A percentile compares a stretch with the other conserved stretches of the same genome.
Conservation (phyloP, 2,329 filamentous ascomycete genomes). For the Alternaria brassicae region DNA sequence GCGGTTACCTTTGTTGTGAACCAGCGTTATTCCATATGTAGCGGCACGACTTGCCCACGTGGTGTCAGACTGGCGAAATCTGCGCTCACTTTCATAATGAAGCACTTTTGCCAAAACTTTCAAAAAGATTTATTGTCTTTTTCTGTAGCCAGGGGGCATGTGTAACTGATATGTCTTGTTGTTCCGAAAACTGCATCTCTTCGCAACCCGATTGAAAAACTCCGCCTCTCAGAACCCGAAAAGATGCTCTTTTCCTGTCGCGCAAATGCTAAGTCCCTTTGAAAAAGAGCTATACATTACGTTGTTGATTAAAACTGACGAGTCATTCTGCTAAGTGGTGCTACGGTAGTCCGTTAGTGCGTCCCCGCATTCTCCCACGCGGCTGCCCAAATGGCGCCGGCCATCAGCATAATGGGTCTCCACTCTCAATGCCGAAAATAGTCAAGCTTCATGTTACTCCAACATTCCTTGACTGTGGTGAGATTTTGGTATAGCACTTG, state of each 20-base stretch:
- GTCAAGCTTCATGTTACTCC: neutral
- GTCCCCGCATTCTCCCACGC: constrained; percentile 26
- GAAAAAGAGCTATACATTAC: neutral
- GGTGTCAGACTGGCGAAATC: neutral
- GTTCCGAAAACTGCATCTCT: neutral
- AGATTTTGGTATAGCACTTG: neutral
- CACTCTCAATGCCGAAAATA: constrained; percentile 14
- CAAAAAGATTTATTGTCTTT: neutral
- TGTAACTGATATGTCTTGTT: too few species aligned
- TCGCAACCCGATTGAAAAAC: neutral
- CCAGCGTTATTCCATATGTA: neutral
- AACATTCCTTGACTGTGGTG: neutral
- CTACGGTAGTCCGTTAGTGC: constrained; percentile 6
- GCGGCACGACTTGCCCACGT: neutral
- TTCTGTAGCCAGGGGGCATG: too few species aligned
- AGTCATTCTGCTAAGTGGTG: neutral
- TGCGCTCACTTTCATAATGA: too few species aligned
- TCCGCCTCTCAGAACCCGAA: neutral
- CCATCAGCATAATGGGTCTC: constrained; percentile 19
- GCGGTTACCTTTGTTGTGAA: neutral
- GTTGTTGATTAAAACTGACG: neutral
- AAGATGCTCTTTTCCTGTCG: neutral
- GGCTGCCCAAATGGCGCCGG: constrained; percentile 3
- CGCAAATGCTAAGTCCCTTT: neutral
- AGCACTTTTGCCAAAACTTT: neutral